These are phyloP conservation scores for Metarhizium sp. DNA, from an alignment of 2,329 filamentous ascomycete species.

Conservation along the genomic window DNA sequence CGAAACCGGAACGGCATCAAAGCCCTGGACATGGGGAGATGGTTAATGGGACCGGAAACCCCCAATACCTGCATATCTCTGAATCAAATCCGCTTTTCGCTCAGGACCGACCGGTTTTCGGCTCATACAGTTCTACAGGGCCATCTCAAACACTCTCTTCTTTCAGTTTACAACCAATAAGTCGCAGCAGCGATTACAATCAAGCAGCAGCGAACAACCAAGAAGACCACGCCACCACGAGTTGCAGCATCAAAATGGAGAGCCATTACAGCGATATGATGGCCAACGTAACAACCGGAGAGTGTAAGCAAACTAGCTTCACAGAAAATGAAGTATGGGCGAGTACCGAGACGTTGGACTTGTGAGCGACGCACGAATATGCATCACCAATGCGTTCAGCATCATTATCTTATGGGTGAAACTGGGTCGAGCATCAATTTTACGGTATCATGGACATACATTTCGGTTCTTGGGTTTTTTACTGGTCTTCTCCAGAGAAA, in stretches of 20 bases:
- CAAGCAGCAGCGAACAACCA: slow-evolving; percentile 10
- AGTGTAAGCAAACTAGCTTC: slow-evolving; percentile 15
- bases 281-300: slow-evolving; percentile 10
- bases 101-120: slow-evolving; percentile 21
- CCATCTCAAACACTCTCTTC: slow-evolving; percentile 14
- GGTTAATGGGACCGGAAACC: slow-evolving; percentile 11
- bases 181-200: slow-evolving; percentile 11
- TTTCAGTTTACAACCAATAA: slow-evolving; percentile 21
- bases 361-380: slow-evolving; percentile 1
- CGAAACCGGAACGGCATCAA: slow-evolving; percentile 19
- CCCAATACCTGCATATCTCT: slow-evolving; percentile 18
- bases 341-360: slow-evolving; percentile 3
- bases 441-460: neutral
- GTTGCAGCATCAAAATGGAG: slow-evolving; percentile 16
- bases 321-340: slow-evolving; percentile 7
- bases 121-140: slow-evolving; percentile 15
- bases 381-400: neutral
- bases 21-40: slow-evolving; percentile 11
- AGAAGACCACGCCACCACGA: slow-evolving; percentile 4
- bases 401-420: neutral
- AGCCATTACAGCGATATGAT: slow-evolving; percentile 15
- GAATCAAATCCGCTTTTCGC: slow-evolving; percentile 23
- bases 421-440: neutral
- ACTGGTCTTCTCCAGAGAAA: neutral
- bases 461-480: neutral